Base-by-base conservation (phyloP, 352 stramenopile species). In the Phytophthora tubulina region DNA sequence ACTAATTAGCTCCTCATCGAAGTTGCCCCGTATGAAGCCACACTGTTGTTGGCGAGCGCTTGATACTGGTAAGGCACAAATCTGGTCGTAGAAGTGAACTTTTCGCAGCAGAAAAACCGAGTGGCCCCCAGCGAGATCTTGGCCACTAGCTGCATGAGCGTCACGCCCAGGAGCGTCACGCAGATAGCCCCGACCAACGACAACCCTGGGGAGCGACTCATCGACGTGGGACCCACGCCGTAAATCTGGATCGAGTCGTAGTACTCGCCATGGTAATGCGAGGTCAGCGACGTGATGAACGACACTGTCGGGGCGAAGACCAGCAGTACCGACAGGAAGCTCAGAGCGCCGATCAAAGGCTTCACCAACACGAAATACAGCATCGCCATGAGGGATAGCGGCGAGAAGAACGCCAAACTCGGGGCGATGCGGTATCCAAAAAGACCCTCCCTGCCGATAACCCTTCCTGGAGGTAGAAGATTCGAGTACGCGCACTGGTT, bases 341-440 rank as follows among this genome's bases (percentile, higher is more conserved):
- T 90, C 32, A 89, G 66, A 17, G 70, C 45, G 15, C 77, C 78
- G 31, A 93, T 63, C 51, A 70, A 58, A 33, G 86, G 78, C 65
- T 93, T 93, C 63, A 90, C 62, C 7, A 78, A 69, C 55, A 83
- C 61, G 56, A 90, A 92, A 64, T 93, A 93, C 45, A 92, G 74
- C 61, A 91, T 78, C 73, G 79, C 82, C 73, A 89, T 82, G 42
- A 93, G 73, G 31, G 84, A 89, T 36, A 90, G 44, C 56, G 82
- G 84, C 27, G 84, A 93, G 70, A 92, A 89, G 64, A 66, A 63
- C 39, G 75, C 53, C 14, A 93, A 68, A 15, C 64, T 78, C 7
- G 84, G 79, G 15, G 82, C 72, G 30, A 93, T 74, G 0, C 80
- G 76, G 55, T 79, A 72, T 36, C 78, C 78, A 41, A 70, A 77